Base-by-base conservation (phyloP, 2,329 filamentous ascomycete genomes). In the Colletotrichum cuscutae region DNA sequence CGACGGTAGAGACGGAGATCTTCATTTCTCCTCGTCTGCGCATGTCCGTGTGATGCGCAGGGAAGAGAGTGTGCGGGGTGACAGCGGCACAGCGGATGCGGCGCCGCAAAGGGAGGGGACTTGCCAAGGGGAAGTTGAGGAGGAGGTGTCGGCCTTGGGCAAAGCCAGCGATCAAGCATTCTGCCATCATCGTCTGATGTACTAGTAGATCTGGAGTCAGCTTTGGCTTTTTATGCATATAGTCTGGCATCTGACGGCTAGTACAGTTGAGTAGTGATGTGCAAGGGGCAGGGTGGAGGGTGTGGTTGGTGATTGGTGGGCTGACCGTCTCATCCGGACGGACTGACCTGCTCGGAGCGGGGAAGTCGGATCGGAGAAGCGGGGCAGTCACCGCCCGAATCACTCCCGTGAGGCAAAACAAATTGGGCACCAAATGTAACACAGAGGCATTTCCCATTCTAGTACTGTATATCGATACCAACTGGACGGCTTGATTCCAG, bases 201-300 rank as follows among this genome's bases (percentile, higher is more conserved):
- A 5, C 13, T 49, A 19, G 42, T 22, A 49, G 26, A 7, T 24
- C 22, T 49, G 37, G 8, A 12, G 19, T 49, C 15, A 4, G 24
- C 30, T 7, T 56, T 68, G 58, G 13, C 65, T 68, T 62, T 56
- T 56, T 56, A 49, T 49, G 49, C 65, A 37, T n/a, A 53, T 19
- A 28, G 9, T 59, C 57, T 37, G 49, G n/a, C 22, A 13, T 68
- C 30, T 26, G 42, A 49, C 19, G 8, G 28, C 46, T 68, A 68
- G 57, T 30, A 32, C 11, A 56, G 32, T 52, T 53, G 46, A 52
- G 32, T 24, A 24, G 42, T 19, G 65, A 62, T 68, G 32, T 35
- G 52, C 24, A 63, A n/a, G 58, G 65, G 56, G 12, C 5, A 15
- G 15, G 62, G n/a, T 30, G 65, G 57, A 28, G 5, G 9, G 4